Evolutionary conservation across 2,329 filamentous ascomycete species (phyloP).

Genomic region (Aureobasidium sp.): DNA sequence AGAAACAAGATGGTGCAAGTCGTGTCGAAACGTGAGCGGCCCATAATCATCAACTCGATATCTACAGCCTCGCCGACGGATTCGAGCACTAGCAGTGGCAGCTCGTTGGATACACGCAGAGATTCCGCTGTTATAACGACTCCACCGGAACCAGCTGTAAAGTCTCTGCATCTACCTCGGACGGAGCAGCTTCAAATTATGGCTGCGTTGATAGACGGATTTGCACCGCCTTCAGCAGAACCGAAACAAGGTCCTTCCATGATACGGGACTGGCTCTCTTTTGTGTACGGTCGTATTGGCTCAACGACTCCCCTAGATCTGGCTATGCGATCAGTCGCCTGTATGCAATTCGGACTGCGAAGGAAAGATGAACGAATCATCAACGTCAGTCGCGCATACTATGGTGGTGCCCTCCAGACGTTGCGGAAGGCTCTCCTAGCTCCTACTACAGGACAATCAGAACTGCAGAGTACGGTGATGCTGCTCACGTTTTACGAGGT

Average conservation of each 20-base stretch:
- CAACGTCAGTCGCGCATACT: not conserved
- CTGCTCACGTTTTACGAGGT: conserved; percentile 13
- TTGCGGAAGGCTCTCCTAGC: conserved; percentile 6
- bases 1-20: not conserved
- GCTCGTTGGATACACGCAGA: not conserved
- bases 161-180: not conserved
- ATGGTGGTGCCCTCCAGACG: conserved; percentile 2
- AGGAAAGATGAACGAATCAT: not conserved
- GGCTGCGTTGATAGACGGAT: conserved; percentile 9
- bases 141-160: not conserved
- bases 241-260: not conserved
- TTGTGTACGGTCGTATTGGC: conserved; percentile 3
- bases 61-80: not conserved
- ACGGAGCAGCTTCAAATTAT: conserved; percentile 5
- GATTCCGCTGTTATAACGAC: not conserved
- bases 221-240: conserved; percentile 1
- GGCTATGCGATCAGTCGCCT: conserved; percentile 12
- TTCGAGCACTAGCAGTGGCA: not conserved
- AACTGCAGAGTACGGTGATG: conserved; percentile 13
- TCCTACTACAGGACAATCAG: not conserved
- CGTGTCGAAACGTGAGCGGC: not conserved
- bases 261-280: conserved; percentile 7
- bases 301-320: not conserved
- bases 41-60: not conserved
- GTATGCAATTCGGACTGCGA: conserved; percentile 3